These are phyloP conservation scores for Backusella psychrophila DNA, from an alignment of 192 early-diverging fungal species.

Conservation along the genomic window DNA sequence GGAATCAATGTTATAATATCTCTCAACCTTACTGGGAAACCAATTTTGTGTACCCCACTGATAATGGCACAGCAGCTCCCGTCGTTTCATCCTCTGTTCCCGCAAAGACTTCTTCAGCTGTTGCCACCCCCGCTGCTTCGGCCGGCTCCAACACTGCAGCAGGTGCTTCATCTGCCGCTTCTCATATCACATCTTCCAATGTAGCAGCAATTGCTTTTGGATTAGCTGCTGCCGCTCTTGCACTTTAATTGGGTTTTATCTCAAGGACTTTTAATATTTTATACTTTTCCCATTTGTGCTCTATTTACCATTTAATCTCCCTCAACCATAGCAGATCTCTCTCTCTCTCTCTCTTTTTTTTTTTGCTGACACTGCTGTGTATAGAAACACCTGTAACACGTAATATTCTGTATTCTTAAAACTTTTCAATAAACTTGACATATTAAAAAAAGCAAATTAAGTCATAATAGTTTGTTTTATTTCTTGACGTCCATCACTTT, in stretches of 20 bases:
- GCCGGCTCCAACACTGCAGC: background rate
- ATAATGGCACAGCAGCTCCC: background rate
- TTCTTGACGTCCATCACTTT: background rate
- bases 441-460: background rate
- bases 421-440: background rate
- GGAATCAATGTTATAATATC: constrained; percentile 33
- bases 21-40: constrained; percentile 39
- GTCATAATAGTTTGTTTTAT: background rate
- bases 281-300: background rate
- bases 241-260: background rate
- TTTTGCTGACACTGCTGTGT: background rate
- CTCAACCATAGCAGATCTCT: background rate
- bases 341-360: background rate
- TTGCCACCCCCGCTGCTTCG: background rate
- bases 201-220: background rate
- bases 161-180: background rate
- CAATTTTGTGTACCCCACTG: constrained; percentile 29
- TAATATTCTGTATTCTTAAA: background rate
- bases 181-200: background rate
- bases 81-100: background rate
- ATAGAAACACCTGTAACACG: constrained; percentile 2
- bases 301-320: background rate
- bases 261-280: background rate
- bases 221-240: background rate
- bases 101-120: background rate